Evolutionary conservation across 768 basidiomycete genomes (phyloP).

Genomic region (Amanita rubescens): DNA sequence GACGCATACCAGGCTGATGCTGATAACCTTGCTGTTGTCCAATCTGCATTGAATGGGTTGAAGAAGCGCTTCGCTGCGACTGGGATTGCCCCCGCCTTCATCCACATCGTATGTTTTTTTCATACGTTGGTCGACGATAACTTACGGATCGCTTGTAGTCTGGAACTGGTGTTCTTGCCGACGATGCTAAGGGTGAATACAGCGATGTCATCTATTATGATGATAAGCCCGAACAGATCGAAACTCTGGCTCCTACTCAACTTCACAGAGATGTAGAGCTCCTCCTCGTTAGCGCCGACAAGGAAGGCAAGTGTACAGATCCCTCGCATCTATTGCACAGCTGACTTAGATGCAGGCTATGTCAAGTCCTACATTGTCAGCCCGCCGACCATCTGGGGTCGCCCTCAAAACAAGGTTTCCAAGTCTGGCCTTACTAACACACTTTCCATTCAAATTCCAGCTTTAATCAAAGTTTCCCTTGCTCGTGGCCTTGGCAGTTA

Average conservation of each 20-base stretch:
- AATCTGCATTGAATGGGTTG: conserved; percentile 45
- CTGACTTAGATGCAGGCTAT: conserved; percentile 30
- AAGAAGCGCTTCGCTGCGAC: conserved; percentile 37
- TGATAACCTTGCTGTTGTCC: conserved; percentile 37
- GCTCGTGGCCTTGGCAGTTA: conserved; percentile 43
- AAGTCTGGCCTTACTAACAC: conserved; percentile 46
- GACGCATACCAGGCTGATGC: conserved; percentile 24
- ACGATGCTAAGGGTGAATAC: conserved; percentile 36
- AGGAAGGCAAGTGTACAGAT: conserved; percentile 27
- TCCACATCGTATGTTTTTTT: conserved; percentile 49
- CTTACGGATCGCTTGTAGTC: conserved; percentile 26
- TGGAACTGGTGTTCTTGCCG: conserved; percentile 41
- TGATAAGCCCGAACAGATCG: conserved; percentile 36
- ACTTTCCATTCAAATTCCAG: conserved; percentile 46
- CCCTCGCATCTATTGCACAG: neutral
- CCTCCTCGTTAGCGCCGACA: conserved; percentile 38
- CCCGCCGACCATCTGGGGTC: conserved; percentile 54
- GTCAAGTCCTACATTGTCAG: conserved; percentile 43
- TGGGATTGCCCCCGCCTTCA: conserved; percentile 38
- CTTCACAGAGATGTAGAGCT: conserved; percentile 47
- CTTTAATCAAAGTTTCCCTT: conserved; percentile 36
- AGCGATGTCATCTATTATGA: conserved; percentile 41
- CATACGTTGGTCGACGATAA: neutral
- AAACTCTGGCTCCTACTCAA: conserved; percentile 35
- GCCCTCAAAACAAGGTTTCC: conserved; percentile 39